A percentile compares a stretch with the other conserved stretches of the same genome.
These are phyloP conservation scores for Cadophora gregata DNA, from an alignment of 2,329 filamentous ascomycete genomes.

Conservation along the genomic window DNA sequence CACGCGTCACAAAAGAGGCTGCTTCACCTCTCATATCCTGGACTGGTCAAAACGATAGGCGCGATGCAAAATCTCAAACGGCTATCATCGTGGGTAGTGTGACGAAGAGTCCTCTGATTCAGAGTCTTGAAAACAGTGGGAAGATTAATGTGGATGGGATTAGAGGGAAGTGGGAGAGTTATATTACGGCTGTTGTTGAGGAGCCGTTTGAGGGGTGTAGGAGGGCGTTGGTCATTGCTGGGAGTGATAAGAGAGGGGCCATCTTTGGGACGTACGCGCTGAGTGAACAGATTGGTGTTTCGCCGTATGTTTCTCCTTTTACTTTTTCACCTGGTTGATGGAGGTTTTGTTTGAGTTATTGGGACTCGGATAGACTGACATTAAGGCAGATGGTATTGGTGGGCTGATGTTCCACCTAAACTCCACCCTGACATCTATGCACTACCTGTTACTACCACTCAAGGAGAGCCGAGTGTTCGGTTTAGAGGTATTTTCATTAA, in stretches of 20 bases:
- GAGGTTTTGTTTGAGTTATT: background rate
- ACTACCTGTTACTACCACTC: slow-evolving; percentile 50
- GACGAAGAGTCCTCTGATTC: slow-evolving; percentile 64
- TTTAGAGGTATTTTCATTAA: slow-evolving; percentile 65
- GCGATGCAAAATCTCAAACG: background rate
- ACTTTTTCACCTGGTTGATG: background rate
- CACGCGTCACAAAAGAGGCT: slow-evolving; percentile 67
- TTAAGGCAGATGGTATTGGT: slow-evolving; percentile 59
- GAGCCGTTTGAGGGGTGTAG: slow-evolving; percentile 59
- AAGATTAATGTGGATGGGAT: slow-evolving; percentile 63
- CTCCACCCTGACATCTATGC: slow-evolving; percentile 54
- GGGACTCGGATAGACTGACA: slow-evolving; percentile 47
- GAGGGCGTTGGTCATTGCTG: slow-evolving; percentile 67
- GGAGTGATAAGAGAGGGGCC: slow-evolving; percentile 67
- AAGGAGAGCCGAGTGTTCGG: slow-evolving; percentile 57
- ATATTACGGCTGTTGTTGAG: slow-evolving; percentile 60
- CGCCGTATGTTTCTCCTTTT: slow-evolving; percentile 47
- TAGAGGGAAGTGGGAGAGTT: slow-evolving; percentile 72
- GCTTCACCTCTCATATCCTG: slow-evolving; percentile 4
- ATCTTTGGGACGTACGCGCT: slow-evolving; percentile 70
- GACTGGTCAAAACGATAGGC: slow-evolving; percentile 4
- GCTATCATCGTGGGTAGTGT: slow-evolving; percentile 71
- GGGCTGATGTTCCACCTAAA: slow-evolving; percentile 56
- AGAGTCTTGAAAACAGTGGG: slow-evolving; percentile 57
- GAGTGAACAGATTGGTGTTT: slow-evolving; percentile 67